Base-by-base conservation (phyloP, 345 rosid species). In the Moringa oleifera region DNA sequence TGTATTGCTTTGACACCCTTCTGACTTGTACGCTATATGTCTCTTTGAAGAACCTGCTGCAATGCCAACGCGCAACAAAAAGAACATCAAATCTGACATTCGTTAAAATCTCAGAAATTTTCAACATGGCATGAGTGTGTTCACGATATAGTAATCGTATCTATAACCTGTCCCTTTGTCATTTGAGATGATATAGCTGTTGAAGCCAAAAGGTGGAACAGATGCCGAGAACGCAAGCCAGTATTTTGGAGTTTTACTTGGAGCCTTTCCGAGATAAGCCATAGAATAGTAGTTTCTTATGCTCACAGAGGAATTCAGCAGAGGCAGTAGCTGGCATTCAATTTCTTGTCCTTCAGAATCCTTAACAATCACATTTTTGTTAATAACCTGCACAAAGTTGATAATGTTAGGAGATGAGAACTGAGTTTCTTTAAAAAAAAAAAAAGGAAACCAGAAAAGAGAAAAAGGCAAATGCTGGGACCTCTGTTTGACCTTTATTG, bases 151-250 rank as follows among this genome's bases (percentile, higher is more conserved):
- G 60, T 67, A 47, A 45, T 6, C 53, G 55, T 57, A 45, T 31
- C 18, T 22, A 3, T 53, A 45, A 86, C 92, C 92, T 74, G 70
- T 22, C 60, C 59, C 61, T 71, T 76, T 75, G 67, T 80, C 63
- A 36, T 49, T 68, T n/a, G 89, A 80, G 72, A 84, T 71, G 52
- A 67, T 58, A 65, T 81, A 86, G 53, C 84, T 78, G 75, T 69
- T 84, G 73, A 78, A 82, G 63, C 89, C 93, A 57, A 86, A 77
- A 51, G 93, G 81, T 18, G 93, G 87, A 17, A 75, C 74, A 47
- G 89, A 76, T 64, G 64, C 93, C 55, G 85, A 61, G 75, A 86
- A 86, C 24, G 84, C 89, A 73, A 86, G 87, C 93, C 87, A 86
- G 70, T 80, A 81, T 66, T 71, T 82, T 45, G 73, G 74, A 5